Evolutionary conservation across 2,329 filamentous ascomycete species (phyloP), one percentile per base, ranked within the genome.

Genomic region (Huntiella decipiens): DNA sequence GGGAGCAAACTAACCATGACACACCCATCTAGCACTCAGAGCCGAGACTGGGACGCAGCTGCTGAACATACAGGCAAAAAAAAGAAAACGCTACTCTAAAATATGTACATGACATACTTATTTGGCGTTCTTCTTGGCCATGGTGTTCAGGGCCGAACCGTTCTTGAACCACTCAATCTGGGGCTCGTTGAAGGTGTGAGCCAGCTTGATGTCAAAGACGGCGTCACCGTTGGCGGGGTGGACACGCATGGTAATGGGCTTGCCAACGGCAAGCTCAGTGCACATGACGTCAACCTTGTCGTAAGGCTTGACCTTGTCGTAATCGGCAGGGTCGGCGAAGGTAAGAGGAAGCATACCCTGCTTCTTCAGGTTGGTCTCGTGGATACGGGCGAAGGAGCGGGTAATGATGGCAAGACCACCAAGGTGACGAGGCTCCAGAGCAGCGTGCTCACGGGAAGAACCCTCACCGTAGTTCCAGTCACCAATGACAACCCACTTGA

Each of bases 351-450:
- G 82, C 88, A 98, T 95, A 68, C 91, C 91, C 77, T 98, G 91
- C 81, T 98, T 98, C 84, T 98, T 98, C 71, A 98, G 69, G 77
- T 98, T 98, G 72, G 91, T 98, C 75, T 98, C 91, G 75, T 98
- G 91, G 61, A 98, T 98, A 82, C 91, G 91, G 59, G 91, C 91
- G 62, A 98, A 98, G 53, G 77, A 84, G 61, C 85, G 81, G 60
- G 82, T 87, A 63, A 98, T 92, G 71, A 98, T 94, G 59, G 88
- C 91, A 58, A 95, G 76, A 65, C 88, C 91, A 60, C 91, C 91
- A 54, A 98, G 79, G 71, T 96, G 88, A 63, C 91, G 80, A 61
- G 91, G 91, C 73, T 98, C 88, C 52, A 98, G 78, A 65, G 91
- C 91, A 56, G 91, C 91, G 64, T 98, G 91, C 73, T 98, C 91